phyloP scores from a whole-genome alignment of 495 filamentous ascomycete genomes.

The Letharia lupina region DNA sequence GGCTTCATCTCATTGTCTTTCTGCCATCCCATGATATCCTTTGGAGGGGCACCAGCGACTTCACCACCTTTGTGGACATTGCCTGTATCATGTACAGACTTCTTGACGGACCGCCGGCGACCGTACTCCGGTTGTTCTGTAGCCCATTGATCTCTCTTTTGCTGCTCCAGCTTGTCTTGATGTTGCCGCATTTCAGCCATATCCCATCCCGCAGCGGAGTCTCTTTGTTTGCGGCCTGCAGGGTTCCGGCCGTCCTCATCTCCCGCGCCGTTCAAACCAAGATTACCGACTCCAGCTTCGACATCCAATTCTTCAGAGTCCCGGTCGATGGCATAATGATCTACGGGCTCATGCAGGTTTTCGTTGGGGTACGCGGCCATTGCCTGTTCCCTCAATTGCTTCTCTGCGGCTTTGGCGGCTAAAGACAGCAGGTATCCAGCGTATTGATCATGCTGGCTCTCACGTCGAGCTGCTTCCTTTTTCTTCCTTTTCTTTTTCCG shows the following conservation, averaged over 20 bases:
- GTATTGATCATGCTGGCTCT: constrained; percentile 61
- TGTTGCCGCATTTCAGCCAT: constrained; percentile 44
- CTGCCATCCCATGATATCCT: constrained; percentile 35
- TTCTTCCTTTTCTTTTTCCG: constrained; percentile 34
- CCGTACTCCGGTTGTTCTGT: constrained; percentile 11
- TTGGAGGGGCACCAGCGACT: constrained; percentile 23
- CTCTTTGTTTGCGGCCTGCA: constrained; percentile 22
- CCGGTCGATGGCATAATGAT: constrained; percentile 51
- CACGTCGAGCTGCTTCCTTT: constrained; percentile 30
- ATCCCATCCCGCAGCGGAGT: constrained; percentile 45
- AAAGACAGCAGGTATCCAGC: constrained; percentile 68
- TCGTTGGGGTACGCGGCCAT: constrained; percentile 63
- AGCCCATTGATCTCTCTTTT: constrained; percentile 22
- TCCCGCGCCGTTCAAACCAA: constrained; percentile 29
- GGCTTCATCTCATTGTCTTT: constrained; percentile 39
- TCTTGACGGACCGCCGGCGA: constrained; percentile 14
- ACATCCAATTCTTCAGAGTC: constrained; percentile 39
- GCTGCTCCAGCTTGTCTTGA: constrained; percentile 39
- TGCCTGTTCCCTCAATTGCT: constrained; percentile 60
- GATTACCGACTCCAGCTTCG: constrained; percentile 34
- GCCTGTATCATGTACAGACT: constrained; percentile 18
- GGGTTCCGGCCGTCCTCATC: constrained; percentile 3
- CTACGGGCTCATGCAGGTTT: constrained; percentile 51
- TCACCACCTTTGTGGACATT: constrained; percentile 19
- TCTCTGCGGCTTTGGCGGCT: constrained; percentile 66